Evolutionary conservation across 148 eudicot genomes (phyloP).

Genomic region (Vaccinium vitisidaea): DNA sequence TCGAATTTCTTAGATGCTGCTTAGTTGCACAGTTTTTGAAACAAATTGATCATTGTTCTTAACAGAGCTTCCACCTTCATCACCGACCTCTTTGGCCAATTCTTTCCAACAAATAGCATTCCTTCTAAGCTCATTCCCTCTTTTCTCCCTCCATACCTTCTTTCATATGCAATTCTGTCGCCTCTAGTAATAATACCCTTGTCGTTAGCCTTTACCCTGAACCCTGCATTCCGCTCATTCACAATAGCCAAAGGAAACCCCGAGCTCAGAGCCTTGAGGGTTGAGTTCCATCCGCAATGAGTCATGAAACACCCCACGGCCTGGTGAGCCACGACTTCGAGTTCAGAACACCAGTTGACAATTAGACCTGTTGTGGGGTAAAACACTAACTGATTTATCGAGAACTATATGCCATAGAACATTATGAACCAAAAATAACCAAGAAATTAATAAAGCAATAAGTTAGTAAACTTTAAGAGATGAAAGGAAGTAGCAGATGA

Average conservation of each 20-base stretch:
- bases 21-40: neutral
- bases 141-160: conserved; percentile 42
- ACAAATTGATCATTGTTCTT: conserved; percentile 38
- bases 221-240: conserved; percentile 41
- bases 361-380: conserved; percentile 27
- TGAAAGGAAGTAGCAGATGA: neutral
- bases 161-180: conserved; percentile 20
- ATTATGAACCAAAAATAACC: neutral
- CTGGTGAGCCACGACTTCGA: conserved; percentile 34
- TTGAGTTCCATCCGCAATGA: conserved; percentile 67
- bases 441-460: neutral
- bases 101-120: conserved; percentile 38
- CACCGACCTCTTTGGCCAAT: conserved; percentile 31
- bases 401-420: neutral
- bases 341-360: conserved; percentile 51
- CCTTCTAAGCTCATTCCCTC: conserved; percentile 22
- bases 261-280: conserved; percentile 41
- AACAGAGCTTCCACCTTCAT: conserved; percentile 50
- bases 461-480: neutral
- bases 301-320: conserved; percentile 44
- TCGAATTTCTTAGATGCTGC: neutral
- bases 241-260: conserved; percentile 47
- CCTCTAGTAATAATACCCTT: conserved; percentile 31
- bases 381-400: neutral
- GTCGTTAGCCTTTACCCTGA: conserved; percentile 25